Evolutionary conservation across 441 rosid species (phyloP), one percentile per base, ranked within the genome.

Genomic region (Populus hybrid): DNA sequence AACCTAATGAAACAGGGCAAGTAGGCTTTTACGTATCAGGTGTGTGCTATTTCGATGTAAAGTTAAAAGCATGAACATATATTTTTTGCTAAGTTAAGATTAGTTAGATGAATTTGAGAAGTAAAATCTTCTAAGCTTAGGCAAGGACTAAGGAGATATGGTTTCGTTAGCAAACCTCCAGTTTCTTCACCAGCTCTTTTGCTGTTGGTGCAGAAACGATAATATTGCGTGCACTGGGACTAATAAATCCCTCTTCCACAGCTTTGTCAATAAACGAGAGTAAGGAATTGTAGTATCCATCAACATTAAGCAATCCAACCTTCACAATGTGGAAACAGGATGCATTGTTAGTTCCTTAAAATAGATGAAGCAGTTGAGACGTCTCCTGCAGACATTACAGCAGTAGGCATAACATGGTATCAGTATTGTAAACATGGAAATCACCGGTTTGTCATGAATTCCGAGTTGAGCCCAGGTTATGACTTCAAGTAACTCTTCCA

Each of bases 381-480:
- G 11, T 20, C 30, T 26, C 72, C 54, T 35, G 72, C 36, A 8
- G 28, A 6, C 1, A 20, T 10, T 18, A 28, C 20, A 36, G 38
- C 30, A 76, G 73, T 42, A 66, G 20, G 12, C 14, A 75, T 40
- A 63, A 64, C 24, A 59, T 23, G 72, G 72, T 46, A 30, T 75
- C 46, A 65, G 34, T 26, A 18, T 26, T 3, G 21, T 21, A 16
- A 69, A 32, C 35, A 50, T 20, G 46, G 18, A 24, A 66, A 16
- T 84, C 89, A 95, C 99, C 65, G 99, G 99, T 80, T 95, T 95
- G 79, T 95, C 98, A 78, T 95, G 99, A 77, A 95, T 95, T 28
- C 99, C 99, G 18, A 95, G 97, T 82, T 95, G 97, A 38, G 99
- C 98, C 99, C 99, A 93, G 30, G 98, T 81, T 77, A 93, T 95